These are phyloP conservation scores for Candida schatavii DNA, from an alignment of 805 yeast species.

Conservation along the genomic window DNA sequence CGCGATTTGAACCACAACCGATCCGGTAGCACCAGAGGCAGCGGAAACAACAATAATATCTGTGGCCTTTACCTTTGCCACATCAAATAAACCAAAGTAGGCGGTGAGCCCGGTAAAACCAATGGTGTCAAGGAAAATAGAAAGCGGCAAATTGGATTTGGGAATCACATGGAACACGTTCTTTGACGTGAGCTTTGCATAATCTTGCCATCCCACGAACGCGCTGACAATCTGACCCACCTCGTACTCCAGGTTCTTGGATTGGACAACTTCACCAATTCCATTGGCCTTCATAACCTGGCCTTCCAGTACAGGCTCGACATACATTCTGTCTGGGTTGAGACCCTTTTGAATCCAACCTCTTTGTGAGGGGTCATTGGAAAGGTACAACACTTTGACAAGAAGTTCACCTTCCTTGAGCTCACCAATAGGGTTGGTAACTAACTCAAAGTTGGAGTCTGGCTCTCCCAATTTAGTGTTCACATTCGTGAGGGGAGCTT, in stretches of 20 bases:
- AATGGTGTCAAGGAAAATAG: slow-evolving; percentile 45
- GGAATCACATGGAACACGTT: slow-evolving; percentile 28
- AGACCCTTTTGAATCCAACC: slow-evolving; percentile 47
- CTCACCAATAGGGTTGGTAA: slow-evolving; percentile 6
- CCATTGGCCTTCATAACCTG: slow-evolving; percentile 47
- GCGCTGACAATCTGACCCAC: slow-evolving; percentile 46
- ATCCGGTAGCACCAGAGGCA: slow-evolving; percentile 77
- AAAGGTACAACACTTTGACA: slow-evolving; percentile 44
- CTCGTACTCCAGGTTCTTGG: slow-evolving; percentile 37
- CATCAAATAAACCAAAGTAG: slow-evolving; percentile 49
- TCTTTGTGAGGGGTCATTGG: slow-evolving; percentile 65
- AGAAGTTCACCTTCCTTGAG: slow-evolving; percentile 38
- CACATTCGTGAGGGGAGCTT: slow-evolving; percentile 19
- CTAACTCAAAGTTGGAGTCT: slow-evolving; percentile 25
- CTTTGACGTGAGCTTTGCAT: slow-evolving; percentile 31
- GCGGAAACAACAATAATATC: slow-evolving; percentile 53
- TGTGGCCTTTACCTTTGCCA: slow-evolving; percentile 42
- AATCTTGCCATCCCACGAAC: slow-evolving; percentile 47
- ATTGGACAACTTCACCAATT: slow-evolving; percentile 47
- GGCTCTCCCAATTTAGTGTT: slow-evolving; percentile 18
- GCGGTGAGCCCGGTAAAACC: slow-evolving; percentile 65
- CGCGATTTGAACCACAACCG: slow-evolving; percentile 56
- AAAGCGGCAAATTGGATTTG: slow-evolving; percentile 29
- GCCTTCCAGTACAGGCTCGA: slow-evolving; percentile 39
- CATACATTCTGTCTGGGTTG: slow-evolving; percentile 29